Evolutionary conservation across 169 alveolate genomes (phyloP), one percentile per base, ranked within the genome.

Genomic region (Gregarina niphandrodes): DNA sequence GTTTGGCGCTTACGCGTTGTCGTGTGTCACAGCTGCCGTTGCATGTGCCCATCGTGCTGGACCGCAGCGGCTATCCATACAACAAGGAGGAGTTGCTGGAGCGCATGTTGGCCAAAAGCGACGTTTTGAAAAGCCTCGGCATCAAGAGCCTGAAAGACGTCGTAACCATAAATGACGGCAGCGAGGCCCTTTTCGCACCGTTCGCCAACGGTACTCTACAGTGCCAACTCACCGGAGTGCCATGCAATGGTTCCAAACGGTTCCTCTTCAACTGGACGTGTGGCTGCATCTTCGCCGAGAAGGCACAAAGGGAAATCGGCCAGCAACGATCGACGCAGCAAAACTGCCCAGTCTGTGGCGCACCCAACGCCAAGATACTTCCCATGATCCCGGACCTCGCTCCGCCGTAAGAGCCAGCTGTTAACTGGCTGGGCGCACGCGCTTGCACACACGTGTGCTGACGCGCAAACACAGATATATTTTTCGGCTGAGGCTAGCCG

Each of bases 11-110:
- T 7, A 9, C 11, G 9, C 9, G 4, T 4, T 7, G 35, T 29
- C 38, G 7, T 4, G 4, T 4, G n/a, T 21, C 7, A 4, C 43
- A 73, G 82, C 76, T 67, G 24, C 79, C 80, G 35, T 56, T 73
- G 9, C 40, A 57, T 12, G 47, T 53, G n/a, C 84, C 84, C 4
- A 45, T 73, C 7, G 64, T 73, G 28, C 66, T 61, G n/a, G 72
- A 84, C 36, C 42, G 67, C 7, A 16, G 59, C 19, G 84, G 84
- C 18, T 37, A 58, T 11, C 42, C 73, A 19, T 73, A 73, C 52
- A 73, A 73, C 48, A 73, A 73, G 40, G 82, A 73, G 41, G 45
- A 57, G 11, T 56, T 73, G 5, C 26, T 73, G 12, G 45, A 51
- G 19, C 42, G 43, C 22, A 49, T 73, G 7, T 58, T 73, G 18